A percentile compares a stretch with the other conserved stretches of the same genome.
phyloP scores from a whole-genome alignment of 2,329 filamentous ascomycete species.

The Clonostachys rhizophaga region DNA sequence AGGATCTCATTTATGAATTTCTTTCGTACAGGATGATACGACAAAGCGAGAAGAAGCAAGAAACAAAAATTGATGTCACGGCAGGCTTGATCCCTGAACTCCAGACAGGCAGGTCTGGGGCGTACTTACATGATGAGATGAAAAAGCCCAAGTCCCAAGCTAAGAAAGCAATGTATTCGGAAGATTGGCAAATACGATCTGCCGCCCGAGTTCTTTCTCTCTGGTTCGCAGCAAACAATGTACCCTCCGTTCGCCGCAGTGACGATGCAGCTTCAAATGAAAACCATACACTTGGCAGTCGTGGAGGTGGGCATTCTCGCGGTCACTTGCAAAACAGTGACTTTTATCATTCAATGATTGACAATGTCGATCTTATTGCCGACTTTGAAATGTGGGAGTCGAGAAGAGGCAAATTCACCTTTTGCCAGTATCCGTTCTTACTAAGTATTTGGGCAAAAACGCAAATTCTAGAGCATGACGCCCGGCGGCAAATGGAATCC shows the following conservation, averaged over 20 bases:
- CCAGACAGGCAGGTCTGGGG: conserved; percentile 59
- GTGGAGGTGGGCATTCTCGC: neutral
- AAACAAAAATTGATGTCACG: conserved; percentile 57
- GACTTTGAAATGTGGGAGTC: conserved; percentile 90
- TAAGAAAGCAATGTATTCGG: conserved; percentile 60
- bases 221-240: conserved; percentile 76
- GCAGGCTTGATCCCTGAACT: conserved; percentile 71
- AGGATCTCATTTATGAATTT: conserved; percentile 74
- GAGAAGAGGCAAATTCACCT: conserved; percentile 69
- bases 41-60: conserved; percentile 63
- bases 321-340: conserved; percentile 64
- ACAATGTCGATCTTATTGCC: conserved; percentile 77
- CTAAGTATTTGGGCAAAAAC: conserved; percentile 92
- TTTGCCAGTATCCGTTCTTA: conserved; percentile 90
- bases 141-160: conserved; percentile 51
- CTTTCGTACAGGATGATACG: conserved; percentile 75
- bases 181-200: conserved; percentile 87
- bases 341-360: conserved; percentile 84
- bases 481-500: conserved; percentile 81
- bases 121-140: conserved; percentile 75
- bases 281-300: too few relatives aligned
- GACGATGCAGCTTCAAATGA: conserved; percentile 10
- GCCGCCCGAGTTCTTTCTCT: conserved; percentile 76
- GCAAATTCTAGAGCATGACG: conserved; percentile 83
- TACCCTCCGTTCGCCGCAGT: conserved; percentile 27